Evolutionary conservation across 2,329 filamentous ascomycete genomes (phyloP), one percentile per base, ranked within the genome.

Genomic region (Dactylellina drechsleri): DNA sequence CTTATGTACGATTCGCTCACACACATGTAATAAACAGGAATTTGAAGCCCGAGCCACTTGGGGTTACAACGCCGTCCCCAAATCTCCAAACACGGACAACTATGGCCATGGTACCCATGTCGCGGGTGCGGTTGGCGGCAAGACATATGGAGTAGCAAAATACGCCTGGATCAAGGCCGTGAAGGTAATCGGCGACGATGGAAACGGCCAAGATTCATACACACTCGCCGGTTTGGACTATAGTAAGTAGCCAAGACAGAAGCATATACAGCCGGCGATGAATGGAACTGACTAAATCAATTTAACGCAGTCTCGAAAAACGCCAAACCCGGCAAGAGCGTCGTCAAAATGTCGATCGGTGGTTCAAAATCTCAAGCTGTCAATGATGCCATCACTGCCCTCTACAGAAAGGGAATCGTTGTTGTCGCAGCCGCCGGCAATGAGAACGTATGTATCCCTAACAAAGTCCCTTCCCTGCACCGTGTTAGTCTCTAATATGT

Each of bases 91-190:
- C 66, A 81, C 79, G 18, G 83, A 84, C 67, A 83, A 86, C 77
- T 87, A 89, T 78, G 88, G 88, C 12, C 88, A 90, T 81, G 88
- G 88, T 45, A 88, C 84, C 66, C 89, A 90, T 82, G 87, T 89
- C 26, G 85, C 87, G 8, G 88, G 87, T 15, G 86, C 89, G 50
- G 88, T 83, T n/a, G n/a, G n/a, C 20, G 87, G 87, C 40, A 83
- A 82, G 62, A 89, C 86, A 2, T 89, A 87, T 70, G 88, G 88
- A 76, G 87, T 90, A 4, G 86, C 88, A 78, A 89, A 89, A 82
- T 85, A 85, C 62, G 84, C 84, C 67, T 81, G 83, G 66, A 81
- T 88, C 52, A 81, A 88, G 60, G 86, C 84, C 41, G 87, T 90
- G 81, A 90, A 89, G 83, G 87, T 89, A 6, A 83, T 89, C n/a